A percentile compares a stretch with the other conserved stretches of the same genome.
Evolutionary conservation across 306 rosid genomes (phyloP).

Genomic region (Pterocarpus macrocarpus): DNA sequence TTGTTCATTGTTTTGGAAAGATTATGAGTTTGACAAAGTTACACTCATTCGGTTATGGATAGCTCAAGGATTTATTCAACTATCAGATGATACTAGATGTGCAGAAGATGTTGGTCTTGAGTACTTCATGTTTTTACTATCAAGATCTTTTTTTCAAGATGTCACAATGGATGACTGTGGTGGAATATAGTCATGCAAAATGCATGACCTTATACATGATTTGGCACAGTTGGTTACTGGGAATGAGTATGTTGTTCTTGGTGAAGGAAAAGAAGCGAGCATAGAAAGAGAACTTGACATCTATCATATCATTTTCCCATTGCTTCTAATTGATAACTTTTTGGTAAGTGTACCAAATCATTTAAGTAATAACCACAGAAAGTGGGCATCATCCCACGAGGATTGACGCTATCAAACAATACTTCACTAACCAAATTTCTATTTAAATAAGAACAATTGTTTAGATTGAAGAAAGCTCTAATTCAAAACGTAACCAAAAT

Average conservation of each 20-base stretch:
- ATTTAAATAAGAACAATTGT: too few relatives aligned
- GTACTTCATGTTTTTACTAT: constrained; percentile 45
- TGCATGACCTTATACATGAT: constrained; percentile 56
- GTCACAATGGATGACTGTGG: not conserved
- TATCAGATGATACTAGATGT: not conserved
- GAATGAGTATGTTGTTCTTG: not conserved
- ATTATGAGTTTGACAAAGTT: constrained; percentile 22
- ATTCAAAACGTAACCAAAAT: too few relatives aligned
- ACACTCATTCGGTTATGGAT: constrained; percentile 51
- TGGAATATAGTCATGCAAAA: constrained; percentile 35
- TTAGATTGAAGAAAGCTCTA: too few relatives aligned
- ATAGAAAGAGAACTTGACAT: constrained; percentile 3
- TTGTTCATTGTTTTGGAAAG: constrained; percentile 55
- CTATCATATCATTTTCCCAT: constrained; percentile 19
- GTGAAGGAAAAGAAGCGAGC: not conserved
- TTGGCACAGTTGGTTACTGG: constrained; percentile 41
- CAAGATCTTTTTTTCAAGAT: constrained; percentile 52
- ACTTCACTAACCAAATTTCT: too few relatives aligned
- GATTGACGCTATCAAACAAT: too few relatives aligned
- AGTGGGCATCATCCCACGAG: too few relatives aligned
- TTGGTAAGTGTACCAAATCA: too few relatives aligned
- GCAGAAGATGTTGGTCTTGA: constrained; percentile 54
- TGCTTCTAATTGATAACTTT: too few relatives aligned
- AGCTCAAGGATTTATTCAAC: constrained; percentile 55
- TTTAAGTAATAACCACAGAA: too few relatives aligned